Evolutionary conservation across 1,284 basidiomycete genomes (phyloP).

Genomic region (Cutaneotrichosporon cavernicola): DNA sequence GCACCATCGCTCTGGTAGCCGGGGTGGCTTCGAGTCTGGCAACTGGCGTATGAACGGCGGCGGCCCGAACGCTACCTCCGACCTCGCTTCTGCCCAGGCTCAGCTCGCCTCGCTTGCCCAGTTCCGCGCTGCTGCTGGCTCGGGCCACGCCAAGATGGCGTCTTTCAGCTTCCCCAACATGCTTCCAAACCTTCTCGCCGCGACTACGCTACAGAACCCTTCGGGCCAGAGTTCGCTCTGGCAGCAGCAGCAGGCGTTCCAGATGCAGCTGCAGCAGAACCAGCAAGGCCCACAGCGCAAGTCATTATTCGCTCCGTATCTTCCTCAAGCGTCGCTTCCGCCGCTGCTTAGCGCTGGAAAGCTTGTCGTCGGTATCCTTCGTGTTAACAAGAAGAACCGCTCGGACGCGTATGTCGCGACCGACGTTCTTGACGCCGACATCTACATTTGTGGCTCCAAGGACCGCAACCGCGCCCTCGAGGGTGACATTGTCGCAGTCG

Average conservation of each 20-base stretch:
- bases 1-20: constrained; percentile 66
- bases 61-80: constrained; percentile 62
- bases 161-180: constrained; percentile 98
- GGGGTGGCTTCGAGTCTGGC: constrained; percentile 57
- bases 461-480: constrained; percentile 98
- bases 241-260: constrained; percentile 72
- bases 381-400: constrained; percentile 98
- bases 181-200: constrained; percentile 91
- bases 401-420: constrained; percentile 99
- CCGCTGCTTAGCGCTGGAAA: constrained; percentile 97
- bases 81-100: constrained; percentile 84
- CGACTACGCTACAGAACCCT: constrained; percentile 72
- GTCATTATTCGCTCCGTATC: constrained; percentile 96
- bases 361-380: constrained; percentile 92
- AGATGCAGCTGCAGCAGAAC: constrained; percentile 81
- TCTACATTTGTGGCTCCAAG: constrained; percentile 97
- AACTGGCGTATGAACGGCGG: constrained; percentile 78
- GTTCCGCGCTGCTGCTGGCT: constrained; percentile 91
- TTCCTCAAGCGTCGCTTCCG: constrained; percentile 95
- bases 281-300: constrained; percentile 92
- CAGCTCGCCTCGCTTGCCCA: constrained; percentile 95
- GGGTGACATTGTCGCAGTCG: constrained; percentile 97
- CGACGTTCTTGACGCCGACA: constrained; percentile 96
- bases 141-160: constrained; percentile 92
- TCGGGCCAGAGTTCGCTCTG: constrained; percentile 59